Percentiles rank a stretch among this genome's conserved stretches.
These are phyloP conservation scores for Neofusicoccum sp. DNA, from an alignment of 2,329 filamentous ascomycete species.

Conservation along the genomic window DNA sequence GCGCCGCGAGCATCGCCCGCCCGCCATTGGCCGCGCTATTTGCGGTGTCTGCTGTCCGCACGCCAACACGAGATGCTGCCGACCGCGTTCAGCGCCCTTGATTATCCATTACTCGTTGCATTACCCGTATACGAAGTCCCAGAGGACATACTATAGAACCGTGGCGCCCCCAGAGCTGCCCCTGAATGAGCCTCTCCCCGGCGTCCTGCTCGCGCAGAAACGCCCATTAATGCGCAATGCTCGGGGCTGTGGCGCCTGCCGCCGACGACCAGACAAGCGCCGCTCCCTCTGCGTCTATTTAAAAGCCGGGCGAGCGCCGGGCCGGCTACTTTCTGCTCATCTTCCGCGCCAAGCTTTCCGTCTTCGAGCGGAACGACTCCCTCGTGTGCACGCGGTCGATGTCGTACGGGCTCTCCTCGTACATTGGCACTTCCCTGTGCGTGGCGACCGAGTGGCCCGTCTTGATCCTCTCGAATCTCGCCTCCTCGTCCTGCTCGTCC, in stretches of 20 bases:
- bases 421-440: constrained; percentile 30
- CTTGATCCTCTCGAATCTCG: constrained; percentile 43
- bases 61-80: not conserved
- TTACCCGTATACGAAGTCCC: not conserved
- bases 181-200: not conserved
- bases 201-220: not conserved
- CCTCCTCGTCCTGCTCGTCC: constrained; percentile 28
- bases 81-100: not conserved
- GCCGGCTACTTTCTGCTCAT: constrained; percentile 22
- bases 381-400: constrained; percentile 52
- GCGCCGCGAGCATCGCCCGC: not conserved
- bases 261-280: not conserved
- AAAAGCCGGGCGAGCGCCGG: not conserved
- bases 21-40: not conserved
- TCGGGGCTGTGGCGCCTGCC: not conserved
- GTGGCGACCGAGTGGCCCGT: constrained; percentile 34
- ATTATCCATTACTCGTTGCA: constrained; percentile 3
- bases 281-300: not conserved
- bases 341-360: constrained; percentile 18
- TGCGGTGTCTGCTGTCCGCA: not conserved
- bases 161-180: too few relatives aligned
- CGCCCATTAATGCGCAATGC: not conserved
- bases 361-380: constrained; percentile 43
- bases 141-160: not conserved
- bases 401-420: constrained; percentile 51